Base-by-base conservation (phyloP, 306 rosid species). In the Fagus sylvatica region DNA sequence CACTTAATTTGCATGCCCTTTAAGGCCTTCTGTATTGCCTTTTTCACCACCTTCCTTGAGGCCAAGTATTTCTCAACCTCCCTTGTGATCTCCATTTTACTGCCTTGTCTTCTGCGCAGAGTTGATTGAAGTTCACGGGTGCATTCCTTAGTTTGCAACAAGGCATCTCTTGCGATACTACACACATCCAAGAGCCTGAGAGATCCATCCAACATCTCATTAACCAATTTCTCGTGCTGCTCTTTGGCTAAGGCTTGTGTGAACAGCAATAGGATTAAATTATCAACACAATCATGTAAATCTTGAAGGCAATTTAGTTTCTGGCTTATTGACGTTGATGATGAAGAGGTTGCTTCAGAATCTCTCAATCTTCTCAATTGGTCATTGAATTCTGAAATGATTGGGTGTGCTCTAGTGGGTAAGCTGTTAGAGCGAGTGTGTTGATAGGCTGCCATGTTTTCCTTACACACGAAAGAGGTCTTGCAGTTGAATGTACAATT, bases 181-280 rank as follows among this genome's bases (percentile, higher is more conserved):
- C 89, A 85, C 69, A 79, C 11, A 49, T 85, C 89, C 53, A 85
- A 79, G 55, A 85, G 80, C 80, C 74, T 79, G 40, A 85, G 56
- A 32, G 86, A 79, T 13, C 89, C 86, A 53, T 82, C 89, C 59
- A 85, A 79, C 7, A 82, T 40, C 36, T 82, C 89, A 71, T 79
- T 76, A 28, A 79, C 78, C 82, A 86, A 61, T 46, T 76, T 82
- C 77, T 82, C 84, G 16, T 64, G 78, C 10, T 39, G 64, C 77
- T 82, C 76, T 28, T 71, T 64, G 32, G 77, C 49, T 42, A 85
- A 74, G 39, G 84, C 71, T 62, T 82, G 84, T 61, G 75, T 79
- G 32, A 36, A 56, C 12, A 82, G 89, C 3, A 85, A 43, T 54
- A 76, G 84, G 53, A 85, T 36, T 66, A 85, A 61, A 1, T 76